Percentiles rank a stretch among this genome's conserved stretches.
phyloP scores from a whole-genome alignment of 352 stramenopile species.

The Albugo candida region DNA sequence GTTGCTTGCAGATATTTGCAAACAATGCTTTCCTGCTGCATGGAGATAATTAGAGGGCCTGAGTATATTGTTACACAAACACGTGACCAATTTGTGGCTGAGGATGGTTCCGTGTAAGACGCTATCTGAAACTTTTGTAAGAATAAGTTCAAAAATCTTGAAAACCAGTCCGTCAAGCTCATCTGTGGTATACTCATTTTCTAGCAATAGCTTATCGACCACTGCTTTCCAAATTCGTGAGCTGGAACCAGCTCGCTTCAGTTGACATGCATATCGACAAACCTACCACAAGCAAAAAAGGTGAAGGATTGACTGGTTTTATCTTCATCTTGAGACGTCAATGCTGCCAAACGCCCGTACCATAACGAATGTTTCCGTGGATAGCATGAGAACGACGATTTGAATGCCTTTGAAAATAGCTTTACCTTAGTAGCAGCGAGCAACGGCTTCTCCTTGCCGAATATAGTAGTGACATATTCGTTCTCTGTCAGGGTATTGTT shows the following conservation, averaged over 20 bases:
- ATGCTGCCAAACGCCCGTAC: slow-evolving; percentile 52
- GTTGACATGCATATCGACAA: no score
- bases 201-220: slow-evolving; percentile 56
- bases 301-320: no score
- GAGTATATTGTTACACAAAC: slow-evolving; percentile 61
- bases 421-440: slow-evolving; percentile 5
- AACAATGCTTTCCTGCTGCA: slow-evolving; percentile 41
- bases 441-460: slow-evolving; percentile 40
- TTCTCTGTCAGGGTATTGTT: slow-evolving; percentile 11
- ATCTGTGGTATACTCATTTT: slow-evolving; percentile 27
- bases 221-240: slow-evolving; percentile 63
- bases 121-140: slow-evolving; percentile 23
- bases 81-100: slow-evolving; percentile 62
- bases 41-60: slow-evolving; percentile 70
- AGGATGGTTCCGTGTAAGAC: slow-evolving; percentile 33
- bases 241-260: no score
- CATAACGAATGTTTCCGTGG: slow-evolving; percentile 61
- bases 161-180: slow-evolving; percentile 54
- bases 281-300: no score
- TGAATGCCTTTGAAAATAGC: slow-evolving; percentile 1
- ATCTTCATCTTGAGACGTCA: slow-evolving; percentile 30
- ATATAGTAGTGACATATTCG: slow-evolving; percentile 16
- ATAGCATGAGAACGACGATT: slow-evolving; percentile 42
- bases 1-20: slow-evolving; percentile 31
- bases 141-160: slow-evolving; percentile 66